These are phyloP conservation scores for Manihot esculenta DNA, from an alignment of 441 rosid genomes.

Conservation along the genomic window DNA sequence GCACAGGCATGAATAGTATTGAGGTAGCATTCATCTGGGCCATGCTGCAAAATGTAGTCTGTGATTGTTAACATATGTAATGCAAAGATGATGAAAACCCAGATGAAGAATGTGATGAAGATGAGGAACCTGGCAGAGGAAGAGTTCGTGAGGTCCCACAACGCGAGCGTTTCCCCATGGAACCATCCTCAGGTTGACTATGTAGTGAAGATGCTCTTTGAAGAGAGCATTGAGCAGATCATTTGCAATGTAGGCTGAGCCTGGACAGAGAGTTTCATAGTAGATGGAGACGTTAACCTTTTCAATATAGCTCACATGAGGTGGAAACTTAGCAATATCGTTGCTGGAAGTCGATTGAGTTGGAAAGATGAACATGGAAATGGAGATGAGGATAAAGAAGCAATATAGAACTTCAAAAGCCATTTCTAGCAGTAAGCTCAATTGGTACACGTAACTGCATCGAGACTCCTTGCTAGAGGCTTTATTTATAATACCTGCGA, in stretches of 20 bases:
- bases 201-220: conserved; percentile 35
- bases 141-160: conserved; percentile 10
- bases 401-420: conserved; percentile 12
- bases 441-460: no score
- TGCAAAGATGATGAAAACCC: no score
- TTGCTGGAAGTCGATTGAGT: background rate
- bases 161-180: conserved; percentile 51
- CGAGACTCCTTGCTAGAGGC: no score
- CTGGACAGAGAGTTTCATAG: conserved; percentile 51
- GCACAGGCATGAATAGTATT: conserved; percentile 5
- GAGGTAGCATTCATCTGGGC: conserved; percentile 1
- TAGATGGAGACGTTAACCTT: conserved; percentile 45
- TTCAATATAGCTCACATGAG: background rate
- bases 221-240: conserved; percentile 20
- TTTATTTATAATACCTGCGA: no score
- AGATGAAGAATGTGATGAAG: background rate
- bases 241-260: conserved; percentile 30
- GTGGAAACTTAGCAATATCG: no score
- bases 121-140: conserved; percentile 44
- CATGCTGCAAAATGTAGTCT: background rate
- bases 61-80: no score
- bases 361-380: conserved; percentile 1
- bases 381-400: conserved; percentile 8
- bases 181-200: conserved; percentile 40
- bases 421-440: conserved; percentile 15